A percentile compares a stretch with the other conserved stretches of the same genome.
Evolutionary conservation across 805 yeast species (phyloP).

Genomic region (Lipomyces japonicus): DNA sequence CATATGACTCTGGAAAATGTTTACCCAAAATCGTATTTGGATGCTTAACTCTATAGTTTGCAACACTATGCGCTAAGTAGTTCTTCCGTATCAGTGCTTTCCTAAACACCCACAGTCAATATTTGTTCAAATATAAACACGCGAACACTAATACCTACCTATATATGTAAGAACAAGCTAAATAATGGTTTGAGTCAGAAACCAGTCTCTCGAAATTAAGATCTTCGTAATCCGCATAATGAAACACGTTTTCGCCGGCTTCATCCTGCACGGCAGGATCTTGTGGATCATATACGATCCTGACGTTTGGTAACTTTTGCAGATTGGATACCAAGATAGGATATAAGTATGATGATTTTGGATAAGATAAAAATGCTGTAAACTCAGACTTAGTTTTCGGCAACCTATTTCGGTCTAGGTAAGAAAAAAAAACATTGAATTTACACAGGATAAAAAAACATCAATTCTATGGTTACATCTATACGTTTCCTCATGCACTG

Average conservation of each 20-base stretch:
- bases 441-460: background rate
- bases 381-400: background rate
- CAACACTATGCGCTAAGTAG: constrained; percentile 79
- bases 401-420: background rate
- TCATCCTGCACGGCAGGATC: constrained; percentile 32
- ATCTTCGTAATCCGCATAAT: constrained; percentile 87
- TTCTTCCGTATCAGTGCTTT: constrained; percentile 91
- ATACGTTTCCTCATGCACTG: too few species aligned
- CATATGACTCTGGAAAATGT: constrained; percentile 72
- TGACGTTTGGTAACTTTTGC: constrained; percentile 36
- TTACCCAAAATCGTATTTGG: constrained; percentile 58
- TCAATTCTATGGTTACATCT: too few species aligned
- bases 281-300: constrained; percentile 30
- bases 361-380: constrained; percentile 37
- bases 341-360: constrained; percentile 43
- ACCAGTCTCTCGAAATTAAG: constrained; percentile 66
- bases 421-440: constrained; percentile 7
- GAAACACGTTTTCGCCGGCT: constrained; percentile 48
- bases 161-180: constrained; percentile 75
- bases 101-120: constrained; percentile 36
- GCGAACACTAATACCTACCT: constrained; percentile 25
- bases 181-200: constrained; percentile 47
- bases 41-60: constrained; percentile 65
- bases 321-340: constrained; percentile 40
- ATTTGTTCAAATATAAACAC: background rate